A percentile compares a stretch with the other conserved stretches of the same genome.
Conservation (phyloP, 495 filamentous ascomycete genomes). For the Xylaria acuta region DNA sequence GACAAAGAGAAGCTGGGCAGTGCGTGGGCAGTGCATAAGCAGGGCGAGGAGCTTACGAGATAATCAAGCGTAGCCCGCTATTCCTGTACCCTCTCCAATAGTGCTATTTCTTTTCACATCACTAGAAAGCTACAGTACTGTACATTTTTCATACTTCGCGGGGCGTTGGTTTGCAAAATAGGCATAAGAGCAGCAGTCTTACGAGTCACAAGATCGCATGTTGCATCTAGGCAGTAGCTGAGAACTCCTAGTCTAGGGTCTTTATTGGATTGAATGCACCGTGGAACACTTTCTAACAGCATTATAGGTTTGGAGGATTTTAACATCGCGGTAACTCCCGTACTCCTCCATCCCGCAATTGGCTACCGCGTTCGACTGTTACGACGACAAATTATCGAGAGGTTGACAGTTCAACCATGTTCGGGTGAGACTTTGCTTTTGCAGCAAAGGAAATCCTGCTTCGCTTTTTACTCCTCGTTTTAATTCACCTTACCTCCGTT, state of each 20-base stretch:
- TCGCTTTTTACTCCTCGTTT: too few species aligned
- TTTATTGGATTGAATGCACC: neutral
- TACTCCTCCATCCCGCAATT: slow-evolving; percentile 21
- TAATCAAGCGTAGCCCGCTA: neutral
- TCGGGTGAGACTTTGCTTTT: too few species aligned
- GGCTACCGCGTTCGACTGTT: slow-evolving; percentile 24
- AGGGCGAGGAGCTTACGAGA: neutral
- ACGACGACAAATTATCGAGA: neutral
- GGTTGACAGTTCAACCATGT: too few species aligned
- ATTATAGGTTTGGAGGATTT: neutral
- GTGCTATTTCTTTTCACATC: neutral
- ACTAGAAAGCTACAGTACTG: neutral
- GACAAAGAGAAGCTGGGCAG: neutral
- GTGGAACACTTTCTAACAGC: neutral
- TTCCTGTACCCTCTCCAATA: neutral
- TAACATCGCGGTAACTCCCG: neutral
- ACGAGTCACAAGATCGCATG: neutral
- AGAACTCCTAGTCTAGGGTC: neutral
- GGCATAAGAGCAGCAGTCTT: neutral
- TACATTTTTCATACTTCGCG: neutral
- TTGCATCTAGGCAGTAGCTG: neutral
- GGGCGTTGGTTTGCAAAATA: neutral
- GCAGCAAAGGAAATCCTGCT: too few species aligned
- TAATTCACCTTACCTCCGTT: too few species aligned
- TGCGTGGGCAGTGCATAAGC: neutral